Conservation (phyloP, 169 alveolate species). For the Plasmodium fragile region DNA sequence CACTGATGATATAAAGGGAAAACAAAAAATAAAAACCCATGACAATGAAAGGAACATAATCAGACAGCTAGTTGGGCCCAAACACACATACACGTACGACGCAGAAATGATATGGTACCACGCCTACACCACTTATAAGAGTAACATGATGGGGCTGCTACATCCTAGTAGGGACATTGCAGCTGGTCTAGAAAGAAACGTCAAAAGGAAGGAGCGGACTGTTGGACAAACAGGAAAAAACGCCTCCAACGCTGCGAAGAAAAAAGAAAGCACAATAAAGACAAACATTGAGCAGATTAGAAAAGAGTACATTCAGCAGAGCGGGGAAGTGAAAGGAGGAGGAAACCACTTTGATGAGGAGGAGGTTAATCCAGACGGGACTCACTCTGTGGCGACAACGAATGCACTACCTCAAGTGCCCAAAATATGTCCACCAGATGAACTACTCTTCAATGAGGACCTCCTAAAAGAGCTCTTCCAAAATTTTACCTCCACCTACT, state of each 20-base stretch:
- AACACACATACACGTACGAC: slow-evolving; percentile 15
- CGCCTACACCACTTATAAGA: slow-evolving; percentile 14
- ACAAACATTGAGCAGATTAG: slow-evolving; percentile 7
- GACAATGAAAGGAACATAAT: slow-evolving; percentile 37
- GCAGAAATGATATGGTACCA: neutral
- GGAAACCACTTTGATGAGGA: neutral
- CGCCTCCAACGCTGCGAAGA: neutral
- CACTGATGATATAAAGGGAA: neutral
- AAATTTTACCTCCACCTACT: neutral
- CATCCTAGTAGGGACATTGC: neutral
- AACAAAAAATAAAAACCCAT: neutral
- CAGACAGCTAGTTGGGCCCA: slow-evolving; percentile 1
- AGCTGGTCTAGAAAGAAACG: neutral
- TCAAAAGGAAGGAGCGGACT: neutral
- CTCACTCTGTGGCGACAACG: neutral
- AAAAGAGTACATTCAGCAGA: neutral
- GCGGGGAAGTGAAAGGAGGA: neutral
- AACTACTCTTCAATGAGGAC: neutral
- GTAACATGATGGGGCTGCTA: slow-evolving; percentile 14
- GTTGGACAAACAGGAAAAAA: neutral
- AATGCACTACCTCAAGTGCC: neutral
- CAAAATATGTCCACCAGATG: neutral
- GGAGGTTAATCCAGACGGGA: neutral
- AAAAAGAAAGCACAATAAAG: neutral
- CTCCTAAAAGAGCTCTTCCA: neutral